These are phyloP conservation scores for Citrus sp. DNA, from an alignment of 345 rosid species.

Conservation along the genomic window DNA sequence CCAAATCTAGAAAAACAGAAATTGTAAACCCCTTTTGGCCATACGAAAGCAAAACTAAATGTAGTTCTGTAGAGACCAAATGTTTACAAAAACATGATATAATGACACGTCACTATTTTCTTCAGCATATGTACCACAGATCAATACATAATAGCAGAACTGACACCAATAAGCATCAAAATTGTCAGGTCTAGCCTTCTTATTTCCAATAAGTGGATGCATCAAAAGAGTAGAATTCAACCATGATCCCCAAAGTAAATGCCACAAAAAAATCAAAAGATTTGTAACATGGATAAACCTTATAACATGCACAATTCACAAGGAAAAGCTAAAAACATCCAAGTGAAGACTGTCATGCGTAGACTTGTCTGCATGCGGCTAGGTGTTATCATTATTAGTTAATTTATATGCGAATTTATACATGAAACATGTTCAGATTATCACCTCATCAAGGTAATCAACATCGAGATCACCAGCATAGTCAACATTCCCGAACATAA, in stretches of 20 bases:
- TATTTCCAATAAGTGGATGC: not conserved
- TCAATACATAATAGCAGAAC: not conserved
- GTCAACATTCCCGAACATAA: conserved; percentile 96
- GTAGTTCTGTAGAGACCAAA: not conserved
- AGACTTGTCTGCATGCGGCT: not conserved
- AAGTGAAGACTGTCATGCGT: not conserved
- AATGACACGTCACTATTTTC: not conserved
- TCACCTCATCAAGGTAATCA: conserved; percentile 97
- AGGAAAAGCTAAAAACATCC: not conserved
- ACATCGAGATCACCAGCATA: conserved; percentile 93
- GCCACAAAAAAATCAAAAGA: not conserved
- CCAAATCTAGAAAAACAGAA: not conserved
- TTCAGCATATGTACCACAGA: not conserved
- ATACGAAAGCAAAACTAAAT: not conserved
- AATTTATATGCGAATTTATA: not conserved
- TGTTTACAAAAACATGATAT: not conserved
- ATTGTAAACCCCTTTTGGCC: not conserved
- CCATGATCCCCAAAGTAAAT: not conserved
- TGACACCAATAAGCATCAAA: not conserved
- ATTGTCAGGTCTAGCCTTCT: not conserved
- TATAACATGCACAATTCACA: not conserved
- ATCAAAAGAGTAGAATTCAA: not conserved
- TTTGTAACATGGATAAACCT: not conserved
- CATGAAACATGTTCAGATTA: not conserved
- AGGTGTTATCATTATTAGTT: not conserved